A percentile compares a stretch with the other conserved stretches of the same genome.
Evolutionary conservation across 257 asterid genomes (phyloP).

Genomic region (Solanum ossicruentum): DNA sequence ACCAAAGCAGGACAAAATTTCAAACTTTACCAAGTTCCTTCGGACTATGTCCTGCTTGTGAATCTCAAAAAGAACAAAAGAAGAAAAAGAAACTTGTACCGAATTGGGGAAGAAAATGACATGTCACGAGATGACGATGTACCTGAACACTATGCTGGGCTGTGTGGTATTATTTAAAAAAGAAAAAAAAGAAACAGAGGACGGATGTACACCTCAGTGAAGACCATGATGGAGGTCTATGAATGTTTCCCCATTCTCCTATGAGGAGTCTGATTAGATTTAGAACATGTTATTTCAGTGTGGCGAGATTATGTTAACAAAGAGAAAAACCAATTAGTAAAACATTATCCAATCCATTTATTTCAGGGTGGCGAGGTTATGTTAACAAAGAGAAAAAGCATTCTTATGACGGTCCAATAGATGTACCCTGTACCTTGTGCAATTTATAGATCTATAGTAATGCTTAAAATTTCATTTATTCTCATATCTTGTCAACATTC

Average conservation of each 20-base stretch:
- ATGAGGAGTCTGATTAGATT: neutral
- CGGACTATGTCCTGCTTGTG: neutral
- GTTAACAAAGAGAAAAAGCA: neutral
- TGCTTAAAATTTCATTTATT: neutral
- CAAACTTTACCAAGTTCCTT: neutral
- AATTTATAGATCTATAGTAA: neutral
- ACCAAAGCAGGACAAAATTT: neutral
- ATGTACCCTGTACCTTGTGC: neutral
- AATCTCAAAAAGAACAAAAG: neutral
- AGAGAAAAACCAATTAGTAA: neutral
- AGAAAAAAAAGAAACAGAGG: neutral
- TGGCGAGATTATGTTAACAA: too few relatives aligned
- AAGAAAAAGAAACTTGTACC: neutral
- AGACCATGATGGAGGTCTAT: neutral
- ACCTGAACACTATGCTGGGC: neutral
- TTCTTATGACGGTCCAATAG: neutral
- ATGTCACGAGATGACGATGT: neutral
- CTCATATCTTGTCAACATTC: neutral
- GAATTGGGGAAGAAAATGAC: neutral
- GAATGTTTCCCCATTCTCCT: neutral
- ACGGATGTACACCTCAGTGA: neutral
- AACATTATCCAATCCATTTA: neutral
- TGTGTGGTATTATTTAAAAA: neutral
- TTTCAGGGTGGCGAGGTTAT: neutral
- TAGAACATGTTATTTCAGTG: neutral